Base-by-base conservation (phyloP, 805 yeast genomes). In the Lachancea sp. region DNA sequence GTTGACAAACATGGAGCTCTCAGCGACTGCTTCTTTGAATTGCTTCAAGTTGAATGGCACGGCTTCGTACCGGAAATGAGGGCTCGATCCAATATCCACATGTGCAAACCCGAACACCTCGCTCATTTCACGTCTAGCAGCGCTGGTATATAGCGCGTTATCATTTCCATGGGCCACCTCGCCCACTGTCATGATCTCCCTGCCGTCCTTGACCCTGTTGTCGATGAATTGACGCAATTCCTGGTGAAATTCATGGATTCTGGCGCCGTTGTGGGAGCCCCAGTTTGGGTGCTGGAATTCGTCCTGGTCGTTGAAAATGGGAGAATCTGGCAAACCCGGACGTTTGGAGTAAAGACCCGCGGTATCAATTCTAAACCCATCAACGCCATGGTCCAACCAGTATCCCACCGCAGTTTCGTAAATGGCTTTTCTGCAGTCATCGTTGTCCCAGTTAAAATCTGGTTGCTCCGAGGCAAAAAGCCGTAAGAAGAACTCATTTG, bases 401-500 rank as follows among this genome's bases (percentile, higher is more conserved):
- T 68, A 77, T 32, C 61, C 61, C 50, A 76, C 60, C 10, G 79
- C 78, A 18, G 64, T 57, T 33, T 73, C 63, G 60, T 74, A 74
- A 45, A 77, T 55, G 10, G 58, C 62, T 3, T 50, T 44, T 44
- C 63, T 48, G 15, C 55, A 47, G 33, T 53, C 59, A 44, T 52
- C 57, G 54, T 71, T 75, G 52, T 78, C 81, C 83, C 82, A 78
- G 63, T 77, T 78, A 54, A 78, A 65, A 54, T 78, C 82, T 12
- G 82, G 82, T 60, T 78, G 83, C 19, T 70, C 56, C 41, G 60
- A 62, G 13, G 79, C 79, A 60, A 76, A 78, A 46, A 77, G 62
- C 41, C 70, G 72, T 51, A 78, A 62, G 62, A 77, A 78, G 65
- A 76, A 78, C 60, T 78, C 81, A 36, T 70, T 68, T 13, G 81